Evolutionary conservation across 345 rosid genomes (phyloP).

Genomic region (Eucalyptus shirleyi): DNA sequence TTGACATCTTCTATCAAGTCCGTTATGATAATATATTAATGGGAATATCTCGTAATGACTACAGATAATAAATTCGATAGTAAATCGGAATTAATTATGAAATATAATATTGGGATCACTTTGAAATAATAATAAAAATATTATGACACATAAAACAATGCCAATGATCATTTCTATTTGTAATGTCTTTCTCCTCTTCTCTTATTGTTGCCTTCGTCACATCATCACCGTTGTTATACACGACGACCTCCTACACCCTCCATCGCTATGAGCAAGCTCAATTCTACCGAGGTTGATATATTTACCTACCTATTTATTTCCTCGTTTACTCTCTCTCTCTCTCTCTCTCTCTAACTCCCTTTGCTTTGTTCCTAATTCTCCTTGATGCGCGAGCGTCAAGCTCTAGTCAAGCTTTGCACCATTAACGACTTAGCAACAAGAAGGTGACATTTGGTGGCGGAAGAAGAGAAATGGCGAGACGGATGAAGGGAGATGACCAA

Average conservation of each 20-base stretch:
- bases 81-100: too few relatives aligned
- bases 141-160: too few relatives aligned
- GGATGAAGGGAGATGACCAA: background rate
- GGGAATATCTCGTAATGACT: accelerated
- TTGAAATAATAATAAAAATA: too few relatives aligned
- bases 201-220: background rate
- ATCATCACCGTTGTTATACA: background rate
- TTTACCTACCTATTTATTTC: background rate
- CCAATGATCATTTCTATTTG: background rate
- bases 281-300: background rate
- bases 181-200: background rate
- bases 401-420: background rate
- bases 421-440: background rate
- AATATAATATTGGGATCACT: too few relatives aligned
- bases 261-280: background rate
- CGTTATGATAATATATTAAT: too few relatives aligned
- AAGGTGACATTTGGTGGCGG: background rate
- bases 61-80: accelerated
- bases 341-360: too few relatives aligned
- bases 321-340: too few relatives aligned
- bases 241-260: background rate
- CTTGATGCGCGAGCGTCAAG: background rate
- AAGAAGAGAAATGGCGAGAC: background rate
- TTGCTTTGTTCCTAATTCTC: background rate
- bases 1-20: accelerated